phyloP scores from a whole-genome alignment of 2,329 filamentous ascomycete species.

The Fusarium sp. region DNA sequence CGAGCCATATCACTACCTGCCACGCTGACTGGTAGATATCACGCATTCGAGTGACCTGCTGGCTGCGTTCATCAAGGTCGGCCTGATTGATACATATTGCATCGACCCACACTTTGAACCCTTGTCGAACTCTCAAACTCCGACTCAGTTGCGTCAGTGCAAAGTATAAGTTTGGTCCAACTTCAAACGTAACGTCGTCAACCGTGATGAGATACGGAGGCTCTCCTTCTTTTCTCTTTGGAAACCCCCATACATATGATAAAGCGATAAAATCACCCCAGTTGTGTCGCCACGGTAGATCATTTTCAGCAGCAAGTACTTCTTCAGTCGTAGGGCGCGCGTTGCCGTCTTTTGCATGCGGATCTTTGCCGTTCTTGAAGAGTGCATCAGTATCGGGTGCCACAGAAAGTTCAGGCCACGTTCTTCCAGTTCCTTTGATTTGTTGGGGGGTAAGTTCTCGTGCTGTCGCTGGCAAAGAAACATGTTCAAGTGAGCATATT shows the following conservation, averaged over 20 bases:
- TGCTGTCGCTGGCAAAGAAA: too few species aligned
- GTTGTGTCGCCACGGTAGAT: not conserved
- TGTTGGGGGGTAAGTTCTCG: too few species aligned
- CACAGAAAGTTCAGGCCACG: not conserved
- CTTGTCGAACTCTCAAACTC: not conserved
- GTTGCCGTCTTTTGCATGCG: too few species aligned
- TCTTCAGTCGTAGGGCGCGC: too few species aligned
- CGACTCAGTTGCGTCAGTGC: not conserved
- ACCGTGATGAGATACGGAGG: not conserved
- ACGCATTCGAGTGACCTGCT: not conserved
- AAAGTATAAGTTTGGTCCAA: not conserved
- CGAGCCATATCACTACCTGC: not conserved
- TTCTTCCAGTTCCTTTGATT: not conserved
- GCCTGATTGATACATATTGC: not conserved
- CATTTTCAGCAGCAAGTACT: too few species aligned
- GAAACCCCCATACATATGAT: not conserved
- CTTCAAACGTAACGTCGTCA: not conserved
- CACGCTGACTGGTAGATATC: not conserved
- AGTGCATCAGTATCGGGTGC: not conserved
- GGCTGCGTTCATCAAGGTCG: not conserved
- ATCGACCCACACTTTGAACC: not conserved
- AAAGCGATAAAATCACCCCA: not conserved
- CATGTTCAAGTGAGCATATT: not conserved
- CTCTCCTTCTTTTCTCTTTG: not conserved
- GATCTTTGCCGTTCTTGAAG: not conserved